These are phyloP conservation scores for Sporobolomyces pararoseus DNA, from an alignment of 768 basidiomycete genomes.

Conservation along the genomic window DNA sequence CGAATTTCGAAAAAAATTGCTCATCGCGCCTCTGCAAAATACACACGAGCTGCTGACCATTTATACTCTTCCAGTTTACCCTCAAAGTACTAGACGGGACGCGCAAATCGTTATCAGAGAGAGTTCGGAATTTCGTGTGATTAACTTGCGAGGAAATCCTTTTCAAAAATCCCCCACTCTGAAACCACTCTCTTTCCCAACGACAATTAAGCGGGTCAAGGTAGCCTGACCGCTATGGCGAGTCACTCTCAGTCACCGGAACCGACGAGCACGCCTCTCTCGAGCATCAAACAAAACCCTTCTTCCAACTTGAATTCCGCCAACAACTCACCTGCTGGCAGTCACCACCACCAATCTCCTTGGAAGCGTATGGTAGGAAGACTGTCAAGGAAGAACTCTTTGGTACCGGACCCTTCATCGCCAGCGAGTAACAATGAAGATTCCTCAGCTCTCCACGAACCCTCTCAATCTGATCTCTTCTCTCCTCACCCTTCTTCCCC, in stretches of 20 bases:
- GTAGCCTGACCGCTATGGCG: neutral
- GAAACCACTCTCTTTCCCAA: neutral
- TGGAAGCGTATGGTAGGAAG: slow-evolving; percentile 33
- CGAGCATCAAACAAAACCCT: neutral
- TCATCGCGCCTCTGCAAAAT: too few relatives aligned
- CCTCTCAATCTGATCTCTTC: slow-evolving; percentile 15
- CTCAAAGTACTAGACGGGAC: too few relatives aligned
- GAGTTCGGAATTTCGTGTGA: too few relatives aligned
- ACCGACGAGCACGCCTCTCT: neutral
- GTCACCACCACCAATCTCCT: slow-evolving; percentile 9
- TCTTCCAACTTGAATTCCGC: neutral
- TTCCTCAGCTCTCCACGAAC: neutral
- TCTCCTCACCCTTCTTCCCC: neutral
- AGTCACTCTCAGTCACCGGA: neutral
- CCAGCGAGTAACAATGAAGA: too few relatives aligned
- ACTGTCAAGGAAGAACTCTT: slow-evolving; percentile 24
- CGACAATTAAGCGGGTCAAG: neutral
- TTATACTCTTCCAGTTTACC: too few relatives aligned
- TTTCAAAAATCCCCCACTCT: too few relatives aligned
- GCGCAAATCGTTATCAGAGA: too few relatives aligned
- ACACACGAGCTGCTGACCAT: too few relatives aligned
- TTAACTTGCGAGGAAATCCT: too few relatives aligned
- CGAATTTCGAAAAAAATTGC: neutral
- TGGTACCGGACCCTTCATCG: neutral
- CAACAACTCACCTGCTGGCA: neutral